Base-by-base conservation (phyloP, 768 basidiomycete genomes). In the Guyanaporus albipodus region DNA sequence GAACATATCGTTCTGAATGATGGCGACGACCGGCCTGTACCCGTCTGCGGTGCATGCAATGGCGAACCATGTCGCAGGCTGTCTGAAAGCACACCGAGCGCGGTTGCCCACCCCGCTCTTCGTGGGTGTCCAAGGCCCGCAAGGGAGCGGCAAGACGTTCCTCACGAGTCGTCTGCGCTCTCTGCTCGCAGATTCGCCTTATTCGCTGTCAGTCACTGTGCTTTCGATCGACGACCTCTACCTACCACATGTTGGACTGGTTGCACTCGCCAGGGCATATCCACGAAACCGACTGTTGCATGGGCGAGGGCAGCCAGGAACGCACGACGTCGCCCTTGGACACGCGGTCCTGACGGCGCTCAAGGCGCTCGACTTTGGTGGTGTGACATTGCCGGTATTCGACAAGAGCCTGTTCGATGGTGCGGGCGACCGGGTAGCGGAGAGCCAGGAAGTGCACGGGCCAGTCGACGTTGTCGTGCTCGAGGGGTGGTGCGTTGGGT, bases 401-500 rank as follows among this genome's bases (percentile, higher is more conserved):
- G 91, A 97, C 57, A 98, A 98, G 73, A 87, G 86, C 53, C 63
- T 86, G 35, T 80, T 78, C 58, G 66, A 69, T 31, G 95, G 95
- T 3, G 76, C 89, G 67, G 95, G 95, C 0, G 95, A 98, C 65
- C 83, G 95, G 12, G 58, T 80, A 2, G 67, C 72, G 0, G 67
- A 71, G 29, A 40, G 46, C 17, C 68, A 70, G 36, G 54, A 70
- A 2, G 70, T 91, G 6, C 27, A 70, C 52, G 60, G 72, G 60
- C 76, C 76, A 0, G 50, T 86, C 6, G 91, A 99, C 60, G 71
- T 98, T 12, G 85, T 98, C 40, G 76, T 99, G 39, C 70, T 99
- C 39, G 96, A 99, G 70, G 96, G 96, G 9, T 99, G 96, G 96
- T 92, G 85, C 66, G 80, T 88, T 19, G 94, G 95, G 0, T 97